These are phyloP conservation scores for Tylopilus felleus DNA, from an alignment of 768 basidiomycete species.

Conservation along the genomic window DNA sequence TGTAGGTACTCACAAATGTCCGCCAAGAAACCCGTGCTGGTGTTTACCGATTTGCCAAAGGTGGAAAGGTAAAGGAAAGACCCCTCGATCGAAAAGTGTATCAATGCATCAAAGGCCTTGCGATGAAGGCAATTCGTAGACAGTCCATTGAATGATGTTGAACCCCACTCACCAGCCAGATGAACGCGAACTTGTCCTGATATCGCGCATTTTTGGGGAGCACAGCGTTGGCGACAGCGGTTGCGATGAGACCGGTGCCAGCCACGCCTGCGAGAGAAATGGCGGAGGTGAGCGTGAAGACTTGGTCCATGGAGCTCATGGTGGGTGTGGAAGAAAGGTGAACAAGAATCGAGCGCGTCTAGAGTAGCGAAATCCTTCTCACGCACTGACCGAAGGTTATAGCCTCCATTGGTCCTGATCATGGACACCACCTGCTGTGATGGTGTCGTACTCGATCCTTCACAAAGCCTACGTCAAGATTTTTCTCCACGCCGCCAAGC, in stretches of 20 bases:
- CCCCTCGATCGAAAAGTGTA: conserved; percentile 77
- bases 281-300: conserved; percentile 60
- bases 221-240: conserved; percentile 48
- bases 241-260: conserved; percentile 48
- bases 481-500: conserved; percentile 75
- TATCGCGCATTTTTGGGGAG: conserved; percentile 61
- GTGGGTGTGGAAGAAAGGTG: background rate
- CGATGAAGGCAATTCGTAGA: background rate
- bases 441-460: conserved; percentile 49
- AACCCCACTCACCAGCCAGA: conserved; percentile 62
- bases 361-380: too few species aligned
- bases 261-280: conserved; percentile 62
- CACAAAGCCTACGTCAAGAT: conserved; percentile 69
- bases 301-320: conserved; percentile 21
- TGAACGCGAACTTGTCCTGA: conserved; percentile 68
- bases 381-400: background rate
- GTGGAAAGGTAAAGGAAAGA: conserved; percentile 76
- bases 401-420: background rate
- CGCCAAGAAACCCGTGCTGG: conserved; percentile 65
- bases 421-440: conserved; percentile 1
- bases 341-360: background rate
- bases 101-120: conserved; percentile 76
- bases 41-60: conserved; percentile 70
- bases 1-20: conserved; percentile 57
- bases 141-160: background rate